Base-by-base conservation (phyloP, 2,329 filamentous ascomycete genomes). In the Xylariaceae sp. region DNA sequence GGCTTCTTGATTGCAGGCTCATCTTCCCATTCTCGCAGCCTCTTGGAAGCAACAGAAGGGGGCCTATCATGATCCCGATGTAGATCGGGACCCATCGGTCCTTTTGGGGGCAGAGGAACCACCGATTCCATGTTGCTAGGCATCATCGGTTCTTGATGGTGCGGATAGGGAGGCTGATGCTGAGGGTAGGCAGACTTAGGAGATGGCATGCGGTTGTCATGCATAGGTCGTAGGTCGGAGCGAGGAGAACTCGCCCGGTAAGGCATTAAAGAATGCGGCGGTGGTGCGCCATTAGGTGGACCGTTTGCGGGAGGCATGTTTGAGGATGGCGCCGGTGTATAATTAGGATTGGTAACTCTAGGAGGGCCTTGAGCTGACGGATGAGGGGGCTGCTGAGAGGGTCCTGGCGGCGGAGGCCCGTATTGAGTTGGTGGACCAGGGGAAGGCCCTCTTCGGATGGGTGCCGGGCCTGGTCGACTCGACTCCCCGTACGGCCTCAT, bases 21-120 rank as follows among this genome's bases (percentile, higher is more conserved):
- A 37, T 93, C 89, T 64, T 98, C 95, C 93, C 95, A 97, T 69
- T 98, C 95, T 47, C 93, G 88, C 72, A 87, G 83, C 55, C 95
- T 86, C 81, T 99, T 99, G 54, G 89, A 86, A 2, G 84, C 84
- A 10, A 90, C 89, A 40, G 91, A 96, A 1, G 88, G 76, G 18
- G 92, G 90, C n/a, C 92, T 84, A 53, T 96, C 89, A 59, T 80
- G 82, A 51, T 85, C 82, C 57, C 84, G 77, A 51, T 81, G 88
- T 57, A 84, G 80, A 68, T 93, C 89, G 45, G 88, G 87, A 44
- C 88, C 85, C 54, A 80, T 76, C 1, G 75, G 66, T 3, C 76
- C 75, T 50, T 78, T 77, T 20, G 77, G 75, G 56, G 85, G 86
- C 37, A 85, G 83, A 26, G 88, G 82, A 61, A 87, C 86, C 60